A percentile compares a stretch with the other conserved stretches of the same genome.
phyloP scores from a whole-genome alignment of 2,329 filamentous ascomycete species.

The Metarhizium brunneum region DNA sequence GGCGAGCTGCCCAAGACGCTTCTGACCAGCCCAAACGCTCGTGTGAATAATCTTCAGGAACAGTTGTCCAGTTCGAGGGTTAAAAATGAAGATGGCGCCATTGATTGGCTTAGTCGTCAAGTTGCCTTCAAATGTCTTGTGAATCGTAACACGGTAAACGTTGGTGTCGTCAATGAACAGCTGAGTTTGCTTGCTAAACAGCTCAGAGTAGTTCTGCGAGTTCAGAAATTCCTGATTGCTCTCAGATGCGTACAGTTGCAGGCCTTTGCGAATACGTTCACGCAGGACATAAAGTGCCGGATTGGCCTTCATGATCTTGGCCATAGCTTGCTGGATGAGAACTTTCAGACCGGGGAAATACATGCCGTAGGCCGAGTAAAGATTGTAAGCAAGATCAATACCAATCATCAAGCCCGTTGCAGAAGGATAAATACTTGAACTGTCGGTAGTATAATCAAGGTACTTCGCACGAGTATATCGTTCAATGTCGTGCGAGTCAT shows the following conservation, averaged over 20 bases:
- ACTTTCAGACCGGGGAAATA: conserved; percentile 98
- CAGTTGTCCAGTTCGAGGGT: conserved; percentile 92
- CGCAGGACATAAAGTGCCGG: conserved; percentile 91
- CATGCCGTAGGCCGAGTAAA: conserved; percentile 96
- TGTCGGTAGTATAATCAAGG: conserved; percentile 96
- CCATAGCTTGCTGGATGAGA: conserved; percentile 95
- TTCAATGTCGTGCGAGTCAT: conserved; percentile 98
- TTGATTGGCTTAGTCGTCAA: conserved; percentile 99
- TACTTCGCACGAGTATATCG: conserved; percentile 97
- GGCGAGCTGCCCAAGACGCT: conserved; percentile 93
- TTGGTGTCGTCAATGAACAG: conserved; percentile 99
- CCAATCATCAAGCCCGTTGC: conserved; percentile 96
- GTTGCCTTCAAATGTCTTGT: conserved; percentile 99
- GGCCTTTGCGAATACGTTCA: conserved; percentile 95
- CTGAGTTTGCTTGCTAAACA: conserved; percentile 98
- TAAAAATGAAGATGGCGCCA: conserved; percentile 99
- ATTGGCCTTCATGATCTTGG: conserved; percentile 99
- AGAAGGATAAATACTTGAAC: conserved; percentile 96
- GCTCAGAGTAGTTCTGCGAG: conserved; percentile 97
- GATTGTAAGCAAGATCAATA: conserved; percentile 94
- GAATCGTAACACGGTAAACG: conserved; percentile 97
- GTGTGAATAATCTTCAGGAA: conserved; percentile 99
- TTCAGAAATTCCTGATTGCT: conserved; percentile 99
- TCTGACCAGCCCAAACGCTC: conserved; percentile 97
- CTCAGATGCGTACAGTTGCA: conserved; percentile 95